Conservation (phyloP, 2,329 filamentous ascomycete species). For the Pseudocercospora fijiensis region DNA sequence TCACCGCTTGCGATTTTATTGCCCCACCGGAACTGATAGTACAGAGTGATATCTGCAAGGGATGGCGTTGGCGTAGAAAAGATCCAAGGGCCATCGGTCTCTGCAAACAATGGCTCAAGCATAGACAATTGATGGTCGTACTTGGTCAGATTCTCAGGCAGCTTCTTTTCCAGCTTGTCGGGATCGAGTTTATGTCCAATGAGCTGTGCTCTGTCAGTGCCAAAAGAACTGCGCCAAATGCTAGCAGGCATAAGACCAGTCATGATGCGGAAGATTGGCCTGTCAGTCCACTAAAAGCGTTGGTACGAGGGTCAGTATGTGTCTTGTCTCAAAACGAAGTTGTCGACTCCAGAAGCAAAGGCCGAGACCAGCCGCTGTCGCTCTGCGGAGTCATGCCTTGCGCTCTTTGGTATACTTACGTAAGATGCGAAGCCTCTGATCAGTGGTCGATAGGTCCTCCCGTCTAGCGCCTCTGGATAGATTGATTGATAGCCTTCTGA, state of each 20-base stretch:
- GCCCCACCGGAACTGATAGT: slow-evolving; percentile 44
- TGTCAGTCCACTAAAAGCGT: slow-evolving; percentile 46
- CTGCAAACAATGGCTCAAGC: slow-evolving; percentile 39
- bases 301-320: too few relatives aligned
- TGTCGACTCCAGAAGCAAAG: too few relatives aligned
- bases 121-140: slow-evolving; percentile 43
- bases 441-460: slow-evolving; percentile 39
- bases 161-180: slow-evolving; percentile 42
- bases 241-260: slow-evolving; percentile 44
- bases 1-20: slow-evolving; percentile 41
- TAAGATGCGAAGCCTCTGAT: slow-evolving; percentile 45
- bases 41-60: slow-evolving; percentile 42
- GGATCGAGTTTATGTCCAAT: slow-evolving; percentile 44
- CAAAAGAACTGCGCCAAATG: slow-evolving; percentile 44
- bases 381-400: too few relatives aligned
- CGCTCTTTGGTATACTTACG: too few relatives aligned
- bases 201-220: slow-evolving; percentile 40
- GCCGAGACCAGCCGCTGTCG: too few relatives aligned
- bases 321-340: too few relatives aligned
- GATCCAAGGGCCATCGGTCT: slow-evolving; percentile 36
- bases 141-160: slow-evolving; percentile 40
- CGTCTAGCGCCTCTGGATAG: slow-evolving; percentile 38
- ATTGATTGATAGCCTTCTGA: slow-evolving; percentile 39
- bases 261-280: slow-evolving; percentile 43
- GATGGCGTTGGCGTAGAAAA: slow-evolving; percentile 39